phyloP scores from a whole-genome alignment of 805 yeast species.

The Starmerella sp. region DNA sequence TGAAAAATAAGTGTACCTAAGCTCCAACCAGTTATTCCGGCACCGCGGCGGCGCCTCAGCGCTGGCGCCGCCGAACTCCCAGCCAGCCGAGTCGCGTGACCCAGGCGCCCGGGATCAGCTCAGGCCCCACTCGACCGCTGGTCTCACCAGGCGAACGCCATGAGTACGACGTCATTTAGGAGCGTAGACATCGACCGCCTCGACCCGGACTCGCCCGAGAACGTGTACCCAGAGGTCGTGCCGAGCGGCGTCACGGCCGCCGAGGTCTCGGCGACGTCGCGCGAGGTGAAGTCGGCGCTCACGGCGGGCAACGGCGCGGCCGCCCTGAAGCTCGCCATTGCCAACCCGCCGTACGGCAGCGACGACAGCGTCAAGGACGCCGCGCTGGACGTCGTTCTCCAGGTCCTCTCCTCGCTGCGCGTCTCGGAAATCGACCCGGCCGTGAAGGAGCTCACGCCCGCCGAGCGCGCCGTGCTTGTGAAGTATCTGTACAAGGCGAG shows the following conservation, averaged over 20 bases:
- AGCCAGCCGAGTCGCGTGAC: neutral
- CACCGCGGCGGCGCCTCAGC: no score
- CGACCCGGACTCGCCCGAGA: slow-evolving; percentile 63
- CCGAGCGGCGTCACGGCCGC: slow-evolving; percentile 42
- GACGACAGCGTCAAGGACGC: slow-evolving; percentile 43
- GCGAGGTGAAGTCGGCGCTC: slow-evolving; percentile 49
- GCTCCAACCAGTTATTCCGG: neutral
- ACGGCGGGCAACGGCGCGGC: slow-evolving; percentile 61
- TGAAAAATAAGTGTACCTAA: no score
- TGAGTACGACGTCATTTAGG: slow-evolving; percentile 33
- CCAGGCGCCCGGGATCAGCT: no score
- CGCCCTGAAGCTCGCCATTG: slow-evolving; percentile 54
- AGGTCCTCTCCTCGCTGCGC: slow-evolving; percentile 55
- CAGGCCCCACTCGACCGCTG: no score
- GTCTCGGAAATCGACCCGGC: slow-evolving; percentile 55
- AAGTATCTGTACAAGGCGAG: slow-evolving; percentile 82
- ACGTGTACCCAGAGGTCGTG: slow-evolving; percentile 51
- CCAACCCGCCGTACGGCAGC: slow-evolving; percentile 75
- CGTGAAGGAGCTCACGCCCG: slow-evolving; percentile 46
- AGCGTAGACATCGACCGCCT: slow-evolving; percentile 86
- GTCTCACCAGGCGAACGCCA: neutral
- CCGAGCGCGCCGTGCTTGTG: slow-evolving; percentile 64
- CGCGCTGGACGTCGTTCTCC: slow-evolving; percentile 50
- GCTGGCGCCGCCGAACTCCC: no score
- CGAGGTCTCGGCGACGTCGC: slow-evolving; percentile 45